These are phyloP conservation scores for Casuarina equisetifolia DNA, from an alignment of 306 rosid species.

Conservation along the genomic window DNA sequence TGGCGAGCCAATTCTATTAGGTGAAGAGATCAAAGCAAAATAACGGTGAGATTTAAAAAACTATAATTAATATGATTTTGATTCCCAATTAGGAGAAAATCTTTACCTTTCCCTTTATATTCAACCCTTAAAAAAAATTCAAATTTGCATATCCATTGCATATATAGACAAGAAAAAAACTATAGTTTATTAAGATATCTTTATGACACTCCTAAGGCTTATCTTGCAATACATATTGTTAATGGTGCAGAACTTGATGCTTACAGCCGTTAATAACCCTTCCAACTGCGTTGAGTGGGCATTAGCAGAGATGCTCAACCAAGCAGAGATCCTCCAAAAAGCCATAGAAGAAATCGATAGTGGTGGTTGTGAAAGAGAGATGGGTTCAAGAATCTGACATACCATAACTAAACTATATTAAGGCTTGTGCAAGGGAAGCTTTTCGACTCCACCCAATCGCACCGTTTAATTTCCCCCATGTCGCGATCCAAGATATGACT, in stretches of 20 bases:
- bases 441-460: conserved; percentile 47
- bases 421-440: conserved; percentile 46
- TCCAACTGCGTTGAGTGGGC: conserved; percentile 43
- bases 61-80: too few species aligned
- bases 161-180: too few species aligned
- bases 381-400: conserved; percentile 44
- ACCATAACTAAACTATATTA: conserved; percentile 39
- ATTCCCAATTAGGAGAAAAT: too few species aligned
- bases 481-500: conserved; percentile 16
- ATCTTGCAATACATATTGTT: neutral
- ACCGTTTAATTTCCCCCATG: conserved; percentile 43
- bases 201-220: too few species aligned
- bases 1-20: conserved; percentile 25
- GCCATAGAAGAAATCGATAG: conserved; percentile 38
- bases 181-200: too few species aligned
- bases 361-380: conserved; percentile 32
- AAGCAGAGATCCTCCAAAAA: conserved; percentile 28
- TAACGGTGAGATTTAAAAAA: conserved; percentile 8
- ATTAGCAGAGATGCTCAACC: conserved; percentile 43
- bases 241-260: conserved; percentile 34
- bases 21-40: conserved; percentile 46
- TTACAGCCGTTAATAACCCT: conserved; percentile 43
- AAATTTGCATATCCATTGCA: too few species aligned
- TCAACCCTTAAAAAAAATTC: too few species aligned
- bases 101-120: too few species aligned